phyloP scores from a whole-genome alignment of 495 filamentous ascomycete species.

The Cudoniella acicularis region DNA sequence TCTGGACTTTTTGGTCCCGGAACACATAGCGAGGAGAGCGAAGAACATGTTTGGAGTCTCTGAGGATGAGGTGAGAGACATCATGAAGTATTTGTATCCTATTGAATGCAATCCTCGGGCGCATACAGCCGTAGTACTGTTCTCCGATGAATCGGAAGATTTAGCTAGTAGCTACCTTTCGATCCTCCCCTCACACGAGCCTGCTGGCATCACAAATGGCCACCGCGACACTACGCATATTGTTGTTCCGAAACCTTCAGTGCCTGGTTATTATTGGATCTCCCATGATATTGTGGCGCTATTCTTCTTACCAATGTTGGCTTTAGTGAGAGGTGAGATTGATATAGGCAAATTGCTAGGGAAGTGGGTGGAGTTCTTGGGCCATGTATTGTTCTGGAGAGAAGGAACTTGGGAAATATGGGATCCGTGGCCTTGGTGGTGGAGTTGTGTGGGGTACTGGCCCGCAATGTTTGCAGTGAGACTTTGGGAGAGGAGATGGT shows the following conservation, averaged over 20 bases:
- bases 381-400: slow-evolving; percentile 51
- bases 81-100: slow-evolving; percentile 39
- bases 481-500: slow-evolving; percentile 38
- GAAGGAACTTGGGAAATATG: slow-evolving; percentile 56
- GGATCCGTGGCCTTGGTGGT: slow-evolving; percentile 58
- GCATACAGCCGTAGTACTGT: slow-evolving; percentile 56
- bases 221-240: slow-evolving; percentile 15
- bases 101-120: slow-evolving; percentile 63
- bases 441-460: slow-evolving; percentile 60
- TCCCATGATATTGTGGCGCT: slow-evolving; percentile 54
- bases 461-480: slow-evolving; percentile 42
- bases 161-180: slow-evolving; percentile 38
- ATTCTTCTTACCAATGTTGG: slow-evolving; percentile 40
- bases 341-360: slow-evolving; percentile 22
- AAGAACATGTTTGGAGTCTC: slow-evolving; percentile 5
- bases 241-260: slow-evolving; percentile 24
- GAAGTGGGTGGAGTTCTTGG: slow-evolving; percentile 27
- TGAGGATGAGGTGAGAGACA: slow-evolving; percentile 21
- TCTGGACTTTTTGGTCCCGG: slow-evolving; percentile 60
- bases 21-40: not conserved
- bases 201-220: slow-evolving; percentile 15
- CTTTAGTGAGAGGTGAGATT: slow-evolving; percentile 16
- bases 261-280: slow-evolving; percentile 50
- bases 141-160: slow-evolving; percentile 31
- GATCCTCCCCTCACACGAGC: slow-evolving; percentile 23